Percentiles rank a stretch among this genome's conserved stretches.
Evolutionary conservation across 192 early-diverging fungal species (phyloP).

Genomic region (Haplosporangium gracile): DNA sequence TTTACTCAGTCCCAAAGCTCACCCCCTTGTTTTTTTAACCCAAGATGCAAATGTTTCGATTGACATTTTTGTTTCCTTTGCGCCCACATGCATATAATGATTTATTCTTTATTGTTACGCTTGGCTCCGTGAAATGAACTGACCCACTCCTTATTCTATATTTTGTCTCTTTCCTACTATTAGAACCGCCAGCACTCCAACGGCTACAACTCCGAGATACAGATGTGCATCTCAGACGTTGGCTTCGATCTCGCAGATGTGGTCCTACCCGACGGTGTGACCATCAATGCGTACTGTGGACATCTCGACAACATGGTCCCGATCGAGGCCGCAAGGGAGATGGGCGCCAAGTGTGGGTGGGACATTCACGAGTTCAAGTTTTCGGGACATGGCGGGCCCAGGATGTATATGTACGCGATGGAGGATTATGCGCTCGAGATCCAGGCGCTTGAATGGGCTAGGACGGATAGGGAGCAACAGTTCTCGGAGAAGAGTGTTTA

Average conservation of each 20-base stretch:
- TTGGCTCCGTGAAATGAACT: background rate
- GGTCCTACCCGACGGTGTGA: slow-evolving; percentile 10
- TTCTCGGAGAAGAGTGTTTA: slow-evolving; percentile 8
- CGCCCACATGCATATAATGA: background rate
- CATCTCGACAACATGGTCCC: slow-evolving; percentile 41
- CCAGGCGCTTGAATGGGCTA: background rate
- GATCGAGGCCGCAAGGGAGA: slow-evolving; percentile 39
- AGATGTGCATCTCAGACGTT: slow-evolving; percentile 49
- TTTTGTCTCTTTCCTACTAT: background rate
- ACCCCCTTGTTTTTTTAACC: background rate
- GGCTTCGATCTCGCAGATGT: slow-evolving; percentile 36
- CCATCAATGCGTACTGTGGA: slow-evolving; percentile 39
- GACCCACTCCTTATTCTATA: slow-evolving; percentile 3
- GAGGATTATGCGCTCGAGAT: slow-evolving; percentile 43
- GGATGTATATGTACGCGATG: slow-evolving; percentile 48
- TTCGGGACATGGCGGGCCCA: slow-evolving; percentile 47
- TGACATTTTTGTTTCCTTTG: background rate
- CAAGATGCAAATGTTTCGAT: background rate
- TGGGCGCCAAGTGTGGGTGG: slow-evolving; percentile 39
- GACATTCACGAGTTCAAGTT: slow-evolving; percentile 43
- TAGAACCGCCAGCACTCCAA: slow-evolving; percentile 53
- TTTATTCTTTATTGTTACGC: background rate
- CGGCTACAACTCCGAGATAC: slow-evolving; percentile 53
- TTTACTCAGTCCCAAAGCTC: background rate
- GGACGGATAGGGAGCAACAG: slow-evolving; percentile 1